Percentiles rank a stretch among this genome's conserved stretches.
Evolutionary conservation across 768 basidiomycete species (phyloP).

Genomic region (Macrolepiota fuliginosa): DNA sequence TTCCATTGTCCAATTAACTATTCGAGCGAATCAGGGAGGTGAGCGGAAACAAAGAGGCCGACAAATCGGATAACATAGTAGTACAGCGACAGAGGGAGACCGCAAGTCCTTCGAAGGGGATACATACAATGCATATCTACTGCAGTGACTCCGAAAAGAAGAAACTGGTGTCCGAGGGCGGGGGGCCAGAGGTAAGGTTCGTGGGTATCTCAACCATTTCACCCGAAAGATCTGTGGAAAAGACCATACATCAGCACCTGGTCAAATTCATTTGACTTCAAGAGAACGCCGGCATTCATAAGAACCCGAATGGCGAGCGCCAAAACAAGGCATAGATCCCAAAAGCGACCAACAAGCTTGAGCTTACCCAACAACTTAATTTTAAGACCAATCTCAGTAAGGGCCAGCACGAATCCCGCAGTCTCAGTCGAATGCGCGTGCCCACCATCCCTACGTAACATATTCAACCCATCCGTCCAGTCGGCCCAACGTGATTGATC

Average conservation of each 20-base stretch:
- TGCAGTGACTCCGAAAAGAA: slow-evolving; percentile 66
- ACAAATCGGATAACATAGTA: not conserved
- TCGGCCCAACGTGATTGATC: slow-evolving; percentile 84
- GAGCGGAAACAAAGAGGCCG: not conserved
- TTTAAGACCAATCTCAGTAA: slow-evolving; percentile 91
- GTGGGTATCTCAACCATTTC: slow-evolving; percentile 89
- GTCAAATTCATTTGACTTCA: not conserved
- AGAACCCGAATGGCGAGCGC: not conserved
- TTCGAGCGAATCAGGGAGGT: not conserved
- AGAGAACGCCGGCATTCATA: not conserved
- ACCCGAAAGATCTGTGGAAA: slow-evolving; percentile 70
- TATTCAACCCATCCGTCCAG: slow-evolving; percentile 92
- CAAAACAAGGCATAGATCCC: too few species aligned
- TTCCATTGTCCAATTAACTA: not conserved
- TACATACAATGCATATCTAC: not conserved
- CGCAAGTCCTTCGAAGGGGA: not conserved
- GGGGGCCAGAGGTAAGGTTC: slow-evolving; percentile 71
- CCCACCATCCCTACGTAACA: slow-evolving; percentile 78
- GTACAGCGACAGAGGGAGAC: not conserved
- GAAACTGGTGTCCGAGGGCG: slow-evolving; percentile 78
- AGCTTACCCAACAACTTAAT: slow-evolving; percentile 81
- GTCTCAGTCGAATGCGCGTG: slow-evolving; percentile 86
- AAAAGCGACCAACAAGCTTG: not conserved
- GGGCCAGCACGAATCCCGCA: slow-evolving; percentile 77
- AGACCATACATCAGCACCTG: not conserved